Evolutionary conservation across 2,329 filamentous ascomycete species (phyloP).

Genomic region (Neonectria hederae): DNA sequence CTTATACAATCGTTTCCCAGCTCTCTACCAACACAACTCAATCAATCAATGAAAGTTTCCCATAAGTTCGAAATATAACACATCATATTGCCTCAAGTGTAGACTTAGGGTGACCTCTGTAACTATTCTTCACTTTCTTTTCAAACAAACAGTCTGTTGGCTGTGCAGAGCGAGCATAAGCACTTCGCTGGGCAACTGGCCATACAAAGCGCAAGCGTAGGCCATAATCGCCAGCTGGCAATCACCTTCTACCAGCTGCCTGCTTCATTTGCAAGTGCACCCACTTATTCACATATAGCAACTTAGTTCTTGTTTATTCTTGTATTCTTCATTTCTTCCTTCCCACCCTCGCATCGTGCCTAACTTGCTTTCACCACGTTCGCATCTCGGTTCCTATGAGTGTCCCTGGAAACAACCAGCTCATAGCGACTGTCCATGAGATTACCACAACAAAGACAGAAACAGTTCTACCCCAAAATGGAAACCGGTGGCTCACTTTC

Average conservation of each 20-base stretch:
- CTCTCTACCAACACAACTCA: background rate
- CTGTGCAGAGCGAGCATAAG: background rate
- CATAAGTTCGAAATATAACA: background rate
- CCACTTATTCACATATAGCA: background rate
- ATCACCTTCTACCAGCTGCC: constrained; percentile 19
- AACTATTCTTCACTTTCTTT: background rate
- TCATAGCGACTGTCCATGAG: background rate
- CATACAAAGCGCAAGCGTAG: no score
- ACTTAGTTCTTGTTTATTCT: background rate
- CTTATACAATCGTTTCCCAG: background rate
- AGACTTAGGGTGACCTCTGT: no score
- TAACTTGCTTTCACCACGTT: background rate
- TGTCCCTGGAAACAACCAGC: background rate
- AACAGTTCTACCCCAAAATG: background rate
- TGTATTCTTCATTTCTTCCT: background rate
- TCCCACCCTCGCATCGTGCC: background rate
- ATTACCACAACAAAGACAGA: background rate
- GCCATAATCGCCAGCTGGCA: constrained; percentile 21
- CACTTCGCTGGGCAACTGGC: background rate
- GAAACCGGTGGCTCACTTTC: background rate
- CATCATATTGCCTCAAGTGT: background rate
- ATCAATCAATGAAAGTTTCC: background rate
- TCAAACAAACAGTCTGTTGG: background rate
- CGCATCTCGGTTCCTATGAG: background rate
- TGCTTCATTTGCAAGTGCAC: background rate